Evolutionary conservation across 2,329 filamentous ascomycete species (phyloP), one percentile per base, ranked within the genome.

Genomic region (Emmonsiellopsis sp.): DNA sequence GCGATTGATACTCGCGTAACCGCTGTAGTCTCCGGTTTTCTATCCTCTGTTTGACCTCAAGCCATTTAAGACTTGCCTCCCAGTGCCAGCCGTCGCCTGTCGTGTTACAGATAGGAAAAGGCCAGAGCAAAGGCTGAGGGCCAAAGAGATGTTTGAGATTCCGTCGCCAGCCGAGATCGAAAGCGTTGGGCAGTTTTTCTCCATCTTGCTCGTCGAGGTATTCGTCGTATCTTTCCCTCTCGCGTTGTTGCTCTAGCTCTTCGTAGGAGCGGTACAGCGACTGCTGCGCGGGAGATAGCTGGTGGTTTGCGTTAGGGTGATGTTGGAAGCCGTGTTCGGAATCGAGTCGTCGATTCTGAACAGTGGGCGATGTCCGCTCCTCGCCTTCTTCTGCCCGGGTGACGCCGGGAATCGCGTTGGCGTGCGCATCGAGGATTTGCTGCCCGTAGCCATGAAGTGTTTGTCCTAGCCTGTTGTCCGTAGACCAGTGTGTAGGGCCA

Each of bases 51-150:
- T 84, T 77, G 3, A 85, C 86, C 37, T 84, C 82, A 2, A 87
- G 58, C 87, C 93, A 98, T 59, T 81, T 82, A 1, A 81, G 78
- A 64, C 84, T 94, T 0, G 91, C 81, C 63, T 96, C 90, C 93
- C 93, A 98, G 44, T 78, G 79, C 92, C 92, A 98, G 20, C 93
- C 93, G 67, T 98, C 89, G 35, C 92, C 92, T 0, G 83, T 87
- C 1, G 90, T 95, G 64, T 87, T 97, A 68, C 81, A 83, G 45
- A 97, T 74, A 0, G 93, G 93, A 1, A 97, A 57, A 31, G 78
- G 73, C 92, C 93, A 97, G 7, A 93, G 75, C 30, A 81, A 70
- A 1, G 83, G 84, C 1, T 75, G 81, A 0, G 82, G 80, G 0
- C 93, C 93, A 59, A 98, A 89, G 2, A 98, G 79, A 66, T 95